Evolutionary conservation across 805 yeast species (phyloP).

Genomic region (Aciculoconidium aculeatum): DNA sequence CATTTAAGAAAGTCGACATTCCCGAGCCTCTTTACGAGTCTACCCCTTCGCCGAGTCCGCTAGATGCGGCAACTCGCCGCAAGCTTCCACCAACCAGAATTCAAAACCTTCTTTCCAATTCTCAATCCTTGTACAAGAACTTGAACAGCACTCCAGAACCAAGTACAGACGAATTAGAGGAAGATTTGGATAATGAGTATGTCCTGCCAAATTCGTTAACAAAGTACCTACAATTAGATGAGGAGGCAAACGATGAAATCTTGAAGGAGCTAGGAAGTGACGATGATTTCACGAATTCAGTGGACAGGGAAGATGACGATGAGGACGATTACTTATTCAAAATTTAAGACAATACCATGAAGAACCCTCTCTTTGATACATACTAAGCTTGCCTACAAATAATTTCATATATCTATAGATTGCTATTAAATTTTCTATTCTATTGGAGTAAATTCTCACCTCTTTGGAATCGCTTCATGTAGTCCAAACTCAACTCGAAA

Average conservation of each 20-base stretch:
- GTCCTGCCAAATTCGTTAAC: constrained; percentile 37
- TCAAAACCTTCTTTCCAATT: constrained; percentile 28
- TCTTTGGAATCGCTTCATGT: no score
- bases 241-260: constrained; percentile 16
- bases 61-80: no score
- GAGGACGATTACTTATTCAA: constrained; percentile 32
- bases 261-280: constrained; percentile 14
- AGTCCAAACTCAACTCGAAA: no score
- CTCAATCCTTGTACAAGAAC: constrained; percentile 26
- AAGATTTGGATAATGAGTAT: constrained; percentile 30
- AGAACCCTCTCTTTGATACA: neutral
- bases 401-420: no score
- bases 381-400: no score
- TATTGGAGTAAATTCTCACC: no score
- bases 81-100: constrained; percentile 23
- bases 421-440: no score
- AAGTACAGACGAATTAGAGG: constrained; percentile 11
- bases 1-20: neutral
- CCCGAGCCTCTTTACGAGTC: constrained; percentile 1
- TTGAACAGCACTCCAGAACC: constrained; percentile 1
- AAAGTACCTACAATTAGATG: constrained; percentile 17
- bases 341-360: constrained; percentile 4
- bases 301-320: constrained; percentile 12
- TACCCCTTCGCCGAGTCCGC: no score
- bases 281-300: constrained; percentile 27